phyloP scores from a whole-genome alignment of 2,329 filamentous ascomycete genomes.

The Didymella keratinophila region DNA sequence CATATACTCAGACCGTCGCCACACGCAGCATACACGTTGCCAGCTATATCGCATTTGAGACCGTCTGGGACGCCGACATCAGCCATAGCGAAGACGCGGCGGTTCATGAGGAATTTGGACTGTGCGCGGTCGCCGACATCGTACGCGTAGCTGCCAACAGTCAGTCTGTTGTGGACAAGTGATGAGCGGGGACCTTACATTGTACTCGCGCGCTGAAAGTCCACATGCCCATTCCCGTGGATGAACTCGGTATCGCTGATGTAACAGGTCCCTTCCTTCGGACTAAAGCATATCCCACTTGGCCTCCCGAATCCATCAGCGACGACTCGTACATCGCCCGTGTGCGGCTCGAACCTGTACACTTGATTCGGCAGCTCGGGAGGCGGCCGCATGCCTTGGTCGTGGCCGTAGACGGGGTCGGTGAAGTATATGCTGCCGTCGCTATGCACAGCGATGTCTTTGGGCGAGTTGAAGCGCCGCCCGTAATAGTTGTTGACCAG shows the following conservation, averaged over 20 bases:
- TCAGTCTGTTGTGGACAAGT: background rate
- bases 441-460: conserved; percentile 51
- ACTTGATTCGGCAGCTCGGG: conserved; percentile 37
- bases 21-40: conserved; percentile 63
- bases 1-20: conserved; percentile 60
- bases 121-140: conserved; percentile 25
- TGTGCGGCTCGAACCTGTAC: conserved; percentile 52
- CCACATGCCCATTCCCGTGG: conserved; percentile 26
- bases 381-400: conserved; percentile 33
- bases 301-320: conserved; percentile 51
- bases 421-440: conserved; percentile 58
- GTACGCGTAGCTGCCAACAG: conserved; percentile 28
- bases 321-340: conserved; percentile 47
- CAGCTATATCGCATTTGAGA: conserved; percentile 42
- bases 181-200: conserved; percentile 19
- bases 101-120: conserved; percentile 30
- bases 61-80: conserved; percentile 34
- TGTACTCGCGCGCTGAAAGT: conserved; percentile 25
- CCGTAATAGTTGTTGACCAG: conserved; percentile 49
- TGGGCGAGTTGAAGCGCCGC: conserved; percentile 52
- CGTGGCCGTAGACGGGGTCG: conserved; percentile 47
- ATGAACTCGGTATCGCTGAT: conserved; percentile 52
- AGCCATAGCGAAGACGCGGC: conserved; percentile 35
- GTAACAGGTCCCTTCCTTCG: conserved; percentile 52
- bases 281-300: conserved; percentile 55